Conservation (phyloP, 2,329 filamentous ascomycete species). For the Allantophomopsis cytisporea region DNA sequence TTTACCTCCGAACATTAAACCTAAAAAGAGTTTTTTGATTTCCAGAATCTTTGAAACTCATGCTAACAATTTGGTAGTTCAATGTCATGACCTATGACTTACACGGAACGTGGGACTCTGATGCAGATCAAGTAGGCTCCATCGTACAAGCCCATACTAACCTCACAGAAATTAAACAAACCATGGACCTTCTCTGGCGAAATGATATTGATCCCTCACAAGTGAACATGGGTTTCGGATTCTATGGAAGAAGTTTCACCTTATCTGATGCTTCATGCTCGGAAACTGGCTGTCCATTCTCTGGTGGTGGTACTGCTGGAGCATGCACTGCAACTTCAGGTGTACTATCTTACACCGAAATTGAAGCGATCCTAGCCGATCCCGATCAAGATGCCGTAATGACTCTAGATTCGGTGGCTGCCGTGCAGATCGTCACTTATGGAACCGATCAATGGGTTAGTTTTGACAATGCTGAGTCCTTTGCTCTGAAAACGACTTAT, state of each 20-base stretch:
- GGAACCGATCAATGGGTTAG: constrained; percentile 21
- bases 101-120: constrained; percentile 23
- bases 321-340: constrained; percentile 14
- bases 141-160: constrained; percentile 13
- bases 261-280: constrained; percentile 2
- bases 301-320: constrained; percentile 3
- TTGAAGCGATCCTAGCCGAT: constrained; percentile 16
- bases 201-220: constrained; percentile 3
- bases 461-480: constrained; percentile 2
- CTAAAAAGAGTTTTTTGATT: constrained; percentile 14
- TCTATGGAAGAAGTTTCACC: constrained; percentile 5
- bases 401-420: constrained; percentile 12
- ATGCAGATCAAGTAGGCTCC: constrained; percentile 18
- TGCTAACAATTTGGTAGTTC: constrained; percentile 8
- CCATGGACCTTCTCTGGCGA: constrained; percentile 6
- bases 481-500: background rate
- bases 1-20: no score
- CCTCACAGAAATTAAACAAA: constrained; percentile 4
- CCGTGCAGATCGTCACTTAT: constrained; percentile 20
- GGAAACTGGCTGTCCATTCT: constrained; percentile 4
- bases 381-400: constrained; percentile 6
- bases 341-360: constrained; percentile 21
- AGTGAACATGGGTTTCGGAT: constrained; percentile 4
- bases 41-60: no score
- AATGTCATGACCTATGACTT: constrained; percentile 30